These are phyloP conservation scores for Hortiboletus flavorubellus DNA, from an alignment of 768 basidiomycete species.

Conservation along the genomic window DNA sequence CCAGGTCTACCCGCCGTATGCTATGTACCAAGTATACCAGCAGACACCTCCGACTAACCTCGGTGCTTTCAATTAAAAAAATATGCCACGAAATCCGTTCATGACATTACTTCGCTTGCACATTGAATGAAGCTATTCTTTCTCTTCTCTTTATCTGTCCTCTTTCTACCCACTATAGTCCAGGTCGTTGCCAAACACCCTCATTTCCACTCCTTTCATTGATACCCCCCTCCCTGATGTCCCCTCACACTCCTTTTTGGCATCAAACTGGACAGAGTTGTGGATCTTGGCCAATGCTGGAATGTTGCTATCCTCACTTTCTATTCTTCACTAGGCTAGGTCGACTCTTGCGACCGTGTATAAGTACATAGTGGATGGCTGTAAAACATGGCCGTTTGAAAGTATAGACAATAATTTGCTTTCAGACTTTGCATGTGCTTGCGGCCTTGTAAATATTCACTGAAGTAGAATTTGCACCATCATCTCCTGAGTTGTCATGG, in stretches of 20 bases:
- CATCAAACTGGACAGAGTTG: conserved; percentile 21
- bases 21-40: conserved; percentile 80
- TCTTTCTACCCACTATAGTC: conserved; percentile 22
- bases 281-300: conserved; percentile 29
- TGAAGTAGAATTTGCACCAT: not conserved
- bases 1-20: conserved; percentile 71
- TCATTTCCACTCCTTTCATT: conserved; percentile 24
- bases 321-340: conserved; percentile 30
- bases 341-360: conserved; percentile 35
- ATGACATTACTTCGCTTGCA: conserved; percentile 40
- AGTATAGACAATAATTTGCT: conserved; percentile 31
- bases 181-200: conserved; percentile 24
- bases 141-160: conserved; percentile 32
- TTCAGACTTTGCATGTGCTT: not conserved
- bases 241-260: conserved; percentile 24
- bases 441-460: not conserved
- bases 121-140: conserved; percentile 32
- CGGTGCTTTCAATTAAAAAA: conserved; percentile 68
- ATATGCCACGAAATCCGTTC: conserved; percentile 31
- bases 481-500: conserved; percentile 41
- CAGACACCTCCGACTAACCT: conserved; percentile 70
- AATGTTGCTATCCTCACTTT: conserved; percentile 30
- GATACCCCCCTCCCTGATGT: conserved; percentile 28
- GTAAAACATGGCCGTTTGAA: conserved; percentile 34
- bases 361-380: conserved; percentile 38